Base-by-base conservation (phyloP, 306 rosid species). In the Sphenostylis stenocarpa region DNA sequence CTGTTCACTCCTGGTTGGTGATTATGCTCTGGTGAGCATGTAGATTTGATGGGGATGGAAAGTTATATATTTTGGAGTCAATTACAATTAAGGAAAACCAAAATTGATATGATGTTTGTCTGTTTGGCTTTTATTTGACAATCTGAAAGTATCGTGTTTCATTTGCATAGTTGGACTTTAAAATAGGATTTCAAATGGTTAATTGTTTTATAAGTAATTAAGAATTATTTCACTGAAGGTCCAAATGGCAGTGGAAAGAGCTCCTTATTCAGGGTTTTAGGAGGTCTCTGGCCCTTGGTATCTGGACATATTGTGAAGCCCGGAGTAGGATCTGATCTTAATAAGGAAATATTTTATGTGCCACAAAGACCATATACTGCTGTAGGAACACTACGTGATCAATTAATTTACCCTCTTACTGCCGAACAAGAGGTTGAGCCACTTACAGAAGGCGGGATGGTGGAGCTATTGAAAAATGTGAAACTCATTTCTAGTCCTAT, bases 201-300 rank as follows among this genome's bases (percentile, higher is more conserved):
- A 31, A 24, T 57, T 52, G 51, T 49, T 73, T 86, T 82, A 73
- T 70, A 24, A 36, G 17, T 23, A 58, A 34, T 64, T 58, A 36
- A 23, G 47, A 24, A 61, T 78, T 81, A 49, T 41, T 60, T 75
- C 76, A 15, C 49, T 83, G 85, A 84, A 92, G 97, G 97, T 87
- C 97, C 97, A 82, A 92, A 92, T 84, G 97, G 97, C 52, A 92
- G 97, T 39, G 97, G 97, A 78, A 92, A 92, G 85, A 92, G 97
- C 86, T 90, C 97, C 2, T 96, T 92, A 72, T 92, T 92, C 79
- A 89, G 97, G 73, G 97, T 92, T 80, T 81, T 92, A 67, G 97
- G 97, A n/a, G 97, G 97, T 71, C 96, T 92, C 17, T 92, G 97
- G 97, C 97, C 97, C 24, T 82, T 92, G 76, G 88, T 90, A 31